phyloP scores from a whole-genome alignment of 805 yeast species.

The Schwanniomyces polymorphus region DNA sequence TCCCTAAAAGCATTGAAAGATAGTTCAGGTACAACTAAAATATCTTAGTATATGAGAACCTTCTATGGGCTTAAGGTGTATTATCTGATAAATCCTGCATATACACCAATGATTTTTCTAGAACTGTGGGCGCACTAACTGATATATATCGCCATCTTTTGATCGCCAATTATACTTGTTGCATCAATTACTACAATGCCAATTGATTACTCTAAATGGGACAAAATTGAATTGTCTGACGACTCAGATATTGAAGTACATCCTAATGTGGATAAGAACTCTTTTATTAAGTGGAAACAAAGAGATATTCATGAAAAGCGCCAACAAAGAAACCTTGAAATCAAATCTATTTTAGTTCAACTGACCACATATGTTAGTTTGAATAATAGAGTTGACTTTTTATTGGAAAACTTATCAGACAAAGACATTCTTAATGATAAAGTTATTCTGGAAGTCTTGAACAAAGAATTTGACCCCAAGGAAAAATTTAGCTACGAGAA shows the following conservation, averaged over 20 bases:
- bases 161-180: not conserved
- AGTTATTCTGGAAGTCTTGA: conserved; percentile 40
- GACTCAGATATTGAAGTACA: conserved; percentile 97
- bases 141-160: not conserved
- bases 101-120: not conserved
- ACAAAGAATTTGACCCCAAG: conserved; percentile 51
- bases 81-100: not conserved
- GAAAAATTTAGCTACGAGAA: conserved; percentile 55
- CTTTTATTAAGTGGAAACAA: conserved; percentile 95
- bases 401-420: conserved; percentile 47
- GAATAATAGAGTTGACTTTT: conserved; percentile 67
- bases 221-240: conserved; percentile 90
- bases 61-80: too few relatives aligned
- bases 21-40: too few relatives aligned
- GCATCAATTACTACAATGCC: conserved; percentile 49
- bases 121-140: not conserved
- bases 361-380: conserved; percentile 76
- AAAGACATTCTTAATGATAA: conserved; percentile 33
- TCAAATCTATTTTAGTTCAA: conserved; percentile 73
- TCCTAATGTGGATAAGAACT: conserved; percentile 93
- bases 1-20: too few relatives aligned
- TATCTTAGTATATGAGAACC: too few relatives aligned
- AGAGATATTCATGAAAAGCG: conserved; percentile 95
- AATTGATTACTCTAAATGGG: conserved; percentile 97
- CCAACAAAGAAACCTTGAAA: conserved; percentile 73